Base-by-base conservation (phyloP, 2,329 filamentous ascomycete genomes). In the Cladosporium sp. region DNA sequence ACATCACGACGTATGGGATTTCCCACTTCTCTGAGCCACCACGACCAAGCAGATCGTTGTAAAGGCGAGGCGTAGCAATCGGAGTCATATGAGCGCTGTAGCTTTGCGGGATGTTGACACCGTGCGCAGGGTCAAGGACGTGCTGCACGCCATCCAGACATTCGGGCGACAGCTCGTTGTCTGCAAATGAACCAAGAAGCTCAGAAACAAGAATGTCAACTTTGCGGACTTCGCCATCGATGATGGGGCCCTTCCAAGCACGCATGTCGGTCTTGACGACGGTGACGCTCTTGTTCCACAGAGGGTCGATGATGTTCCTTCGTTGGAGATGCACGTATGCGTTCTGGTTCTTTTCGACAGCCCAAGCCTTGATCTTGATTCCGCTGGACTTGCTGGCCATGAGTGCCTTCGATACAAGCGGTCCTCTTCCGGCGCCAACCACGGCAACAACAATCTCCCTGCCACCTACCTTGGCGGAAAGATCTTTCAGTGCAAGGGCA, bases 221-320 rank as follows among this genome's bases (percentile, higher is more conserved):
- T 73, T 89, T 88, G 70, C 86, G 85, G 69, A 86, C 80, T 6
- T 83, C 80, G 16, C 83, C 81, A 3, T 50, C 81, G 21, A 84
- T 74, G 0, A 86, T 75, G 1, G 94, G 94, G 0, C 96, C 96
- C 73, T 91, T 91, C 96, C 96, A 99, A 67, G 90, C 90, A 58
- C 95, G 89, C 95, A 99, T 99, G 77, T 99, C 95, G 0, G 93
- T 96, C 80, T 97, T 96, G 69, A 98, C 89, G 35, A 99, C 87
- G 1, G 89, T 93, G 23, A 97, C 94, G 62, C 85, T 85, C 26
- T 89, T 88, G 65, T 83, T 85, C 95, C 95, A 99, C n/a, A 80
- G 75, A 1, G 72, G 70, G 53, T 88, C 84, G 21, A 85, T 86
- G 69, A 89, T 84, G 74, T 98, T 98, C 75, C 96, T 92, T 28